These are phyloP conservation scores for Entomortierella beljakovae DNA, from an alignment of 192 early-diverging fungal genomes.

Conservation along the genomic window DNA sequence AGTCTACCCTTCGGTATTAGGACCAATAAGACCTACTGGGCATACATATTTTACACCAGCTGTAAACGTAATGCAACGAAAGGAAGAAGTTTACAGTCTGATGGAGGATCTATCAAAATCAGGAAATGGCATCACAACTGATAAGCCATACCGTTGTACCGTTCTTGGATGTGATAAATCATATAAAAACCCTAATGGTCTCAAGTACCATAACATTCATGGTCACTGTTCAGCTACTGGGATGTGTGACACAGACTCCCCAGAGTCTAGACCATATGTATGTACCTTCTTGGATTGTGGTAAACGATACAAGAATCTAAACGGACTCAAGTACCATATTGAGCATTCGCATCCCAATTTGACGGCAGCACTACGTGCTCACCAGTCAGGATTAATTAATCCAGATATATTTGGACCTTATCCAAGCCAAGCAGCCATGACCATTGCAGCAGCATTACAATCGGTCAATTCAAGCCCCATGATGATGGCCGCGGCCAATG, in stretches of 20 bases:
- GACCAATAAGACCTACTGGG: neutral
- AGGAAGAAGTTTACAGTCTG: conserved; percentile 43
- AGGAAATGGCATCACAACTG: conserved; percentile 33
- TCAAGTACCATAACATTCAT: conserved; percentile 98
- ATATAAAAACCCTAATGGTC: conserved; percentile 98
- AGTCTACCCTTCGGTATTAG: neutral
- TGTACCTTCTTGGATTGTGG: conserved; percentile 88
- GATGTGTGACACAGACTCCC: conserved; percentile 56
- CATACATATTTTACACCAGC: neutral
- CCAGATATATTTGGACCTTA: conserved; percentile 4
- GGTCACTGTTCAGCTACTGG: conserved; percentile 82
- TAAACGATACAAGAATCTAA: conserved; percentile 96
- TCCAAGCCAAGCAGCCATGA: conserved; percentile 9
- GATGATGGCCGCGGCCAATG: conserved; percentile 31
- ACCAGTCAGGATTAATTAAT: conserved; percentile 35
- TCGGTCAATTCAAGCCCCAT: conserved; percentile 27
- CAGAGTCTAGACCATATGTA: conserved; percentile 71
- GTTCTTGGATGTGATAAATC: conserved; percentile 89
- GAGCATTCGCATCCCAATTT: conserved; percentile 85
- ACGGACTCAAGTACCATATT: conserved; percentile 95
- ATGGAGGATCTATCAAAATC: conserved; percentile 42
- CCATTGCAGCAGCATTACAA: conserved; percentile 24
- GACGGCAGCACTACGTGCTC: conserved; percentile 51
- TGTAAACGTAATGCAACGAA: conserved; percentile 31
- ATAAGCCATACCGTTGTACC: conserved; percentile 89